Evolutionary conservation across 805 yeast genomes (phyloP), one percentile per base, ranked within the genome.

Genomic region (Yamadazyma endophytica): DNA sequence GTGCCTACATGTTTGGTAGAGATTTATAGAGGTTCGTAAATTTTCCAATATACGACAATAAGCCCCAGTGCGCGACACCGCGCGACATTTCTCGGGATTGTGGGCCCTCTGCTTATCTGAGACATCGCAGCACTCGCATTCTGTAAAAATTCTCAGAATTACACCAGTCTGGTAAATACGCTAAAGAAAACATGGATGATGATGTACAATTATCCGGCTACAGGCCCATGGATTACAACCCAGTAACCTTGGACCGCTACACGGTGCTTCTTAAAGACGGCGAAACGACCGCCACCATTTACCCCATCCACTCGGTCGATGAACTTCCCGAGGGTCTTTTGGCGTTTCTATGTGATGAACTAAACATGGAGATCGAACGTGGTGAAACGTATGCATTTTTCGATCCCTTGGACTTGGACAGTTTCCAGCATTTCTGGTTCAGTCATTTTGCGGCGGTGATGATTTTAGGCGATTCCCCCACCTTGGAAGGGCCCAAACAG

Each of bases 221-320:
- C 27, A 32, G 29, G 6, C 16, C 29, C 4, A 13, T 36, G 12
- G 40, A 35, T 13, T 36, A 23, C 23, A 31, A 29, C 7, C 40
- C 41, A 8, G 40, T 33, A 7, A 37, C 21, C 11, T 19, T 41
- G 9, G 78, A 73, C 31, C 76, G 92, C 5, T 78, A 80, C 46
- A 85, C 95, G 1, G 85, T 87, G 2, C 60, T 87, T 9, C 64
- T 88, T 17, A 82, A 84, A 49, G 96, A 89, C 55, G 87, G 90
- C 12, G 92, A 85, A 43, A 88, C 97, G 2, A 77, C 89, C 1
- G 97, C 97, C 2, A 89, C 97, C 3, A 80, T 92, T 37, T 87
- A 86, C 50, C 97, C 98, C 4, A 74, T 90, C 9, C 70, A 77
- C 36, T 72, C 76, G 17, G 68, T 79, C 1, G 70, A 70, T 16